phyloP scores from a whole-genome alignment of 2,329 filamentous ascomycete species.

The Fusarium ambrosium region DNA sequence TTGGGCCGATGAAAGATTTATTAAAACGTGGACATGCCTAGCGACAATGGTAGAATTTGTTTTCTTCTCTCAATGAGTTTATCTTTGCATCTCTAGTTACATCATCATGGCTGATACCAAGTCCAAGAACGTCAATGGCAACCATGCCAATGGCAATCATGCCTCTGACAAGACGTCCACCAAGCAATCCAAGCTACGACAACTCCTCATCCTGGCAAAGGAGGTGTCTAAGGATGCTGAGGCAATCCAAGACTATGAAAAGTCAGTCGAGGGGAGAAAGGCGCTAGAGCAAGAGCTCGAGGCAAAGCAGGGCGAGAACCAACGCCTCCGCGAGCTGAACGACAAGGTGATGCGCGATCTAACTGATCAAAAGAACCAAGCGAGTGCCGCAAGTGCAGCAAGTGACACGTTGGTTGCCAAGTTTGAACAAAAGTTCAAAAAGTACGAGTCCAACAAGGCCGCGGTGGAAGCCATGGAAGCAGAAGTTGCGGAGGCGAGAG shows the following conservation, averaged over 20 bases:
- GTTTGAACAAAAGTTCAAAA: slow-evolving; percentile 45
- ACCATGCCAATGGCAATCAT: slow-evolving; percentile 38
- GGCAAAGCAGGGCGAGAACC: slow-evolving; percentile 38
- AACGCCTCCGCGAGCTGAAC: slow-evolving; percentile 45
- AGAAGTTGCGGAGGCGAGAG: slow-evolving; percentile 59
- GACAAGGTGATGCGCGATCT: slow-evolving; percentile 43
- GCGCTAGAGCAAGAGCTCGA: slow-evolving; percentile 45
- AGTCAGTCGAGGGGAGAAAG: slow-evolving; percentile 36
- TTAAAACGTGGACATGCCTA: slow-evolving; percentile 38
- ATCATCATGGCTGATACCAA: slow-evolving; percentile 48
- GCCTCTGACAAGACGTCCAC: slow-evolving; percentile 24
- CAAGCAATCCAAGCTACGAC: slow-evolving; percentile 45
- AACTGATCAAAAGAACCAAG: slow-evolving; percentile 39
- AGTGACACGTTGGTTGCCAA: slow-evolving; percentile 40
- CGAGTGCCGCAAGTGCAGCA: slow-evolving; percentile 37
- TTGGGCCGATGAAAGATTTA: slow-evolving; percentile 30
- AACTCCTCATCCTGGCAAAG: slow-evolving; percentile 46
- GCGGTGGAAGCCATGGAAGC: slow-evolving; percentile 59
- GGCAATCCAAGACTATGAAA: slow-evolving; percentile 46
- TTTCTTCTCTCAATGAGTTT: slow-evolving; percentile 26
- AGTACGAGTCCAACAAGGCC: slow-evolving; percentile 44
- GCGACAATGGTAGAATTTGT: slow-evolving; percentile 23
- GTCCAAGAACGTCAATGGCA: slow-evolving; percentile 41
- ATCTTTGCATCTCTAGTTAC: neutral
- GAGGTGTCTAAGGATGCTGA: slow-evolving; percentile 47